Evolutionary conservation across 2,329 filamentous ascomycete species (phyloP), one percentile per base, ranked within the genome.

Genomic region (Grosmannia clavigera): DNA sequence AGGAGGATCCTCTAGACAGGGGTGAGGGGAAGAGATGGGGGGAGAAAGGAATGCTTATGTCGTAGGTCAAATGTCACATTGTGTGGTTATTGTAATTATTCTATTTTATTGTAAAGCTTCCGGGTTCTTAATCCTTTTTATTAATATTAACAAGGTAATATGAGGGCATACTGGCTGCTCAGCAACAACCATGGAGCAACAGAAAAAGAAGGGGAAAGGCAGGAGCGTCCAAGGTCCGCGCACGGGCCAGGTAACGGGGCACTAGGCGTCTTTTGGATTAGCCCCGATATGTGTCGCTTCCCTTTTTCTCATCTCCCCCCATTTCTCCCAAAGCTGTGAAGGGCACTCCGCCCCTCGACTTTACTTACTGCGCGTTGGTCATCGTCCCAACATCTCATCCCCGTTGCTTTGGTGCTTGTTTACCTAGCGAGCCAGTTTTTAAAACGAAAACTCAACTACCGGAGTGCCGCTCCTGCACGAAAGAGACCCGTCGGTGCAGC

Each of bases 241-340:
- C 61, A 62, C 62, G 60, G 61, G 59, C 59, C 64, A 63, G 58
- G 40, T 55, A 63, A 65, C 60, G 59, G 57, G 38, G 46, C 6
- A 10, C 62, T 63, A 65, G 61, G 55, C 59, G 27, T 29, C 40
- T 54, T 62, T 2, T 9, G 52, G 64, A 35, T 59, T 65, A 65
- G 63, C 53, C 55, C 56, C 22, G 3, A 57, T 52, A 54, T 58
- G 58, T 64, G 60, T 61, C 60, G 60, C 53, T 48, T 58, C 59
- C 60, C 50, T 55, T 58, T 61, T 60, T 61, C 60, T 57, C 60
- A 55, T 50, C 61, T 60, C 58, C 61, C 61, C 61, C 61, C 55
- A 60, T 60, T 62, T 60, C 55, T 58, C 51, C 54, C 59, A 60
- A 40, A 53, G 59, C 55, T 58, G 35, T 57, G 31, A 51, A 51